Evolutionary conservation across 2,329 filamentous ascomycete species (phyloP).

Genomic region (Trichoderma hamatum): DNA sequence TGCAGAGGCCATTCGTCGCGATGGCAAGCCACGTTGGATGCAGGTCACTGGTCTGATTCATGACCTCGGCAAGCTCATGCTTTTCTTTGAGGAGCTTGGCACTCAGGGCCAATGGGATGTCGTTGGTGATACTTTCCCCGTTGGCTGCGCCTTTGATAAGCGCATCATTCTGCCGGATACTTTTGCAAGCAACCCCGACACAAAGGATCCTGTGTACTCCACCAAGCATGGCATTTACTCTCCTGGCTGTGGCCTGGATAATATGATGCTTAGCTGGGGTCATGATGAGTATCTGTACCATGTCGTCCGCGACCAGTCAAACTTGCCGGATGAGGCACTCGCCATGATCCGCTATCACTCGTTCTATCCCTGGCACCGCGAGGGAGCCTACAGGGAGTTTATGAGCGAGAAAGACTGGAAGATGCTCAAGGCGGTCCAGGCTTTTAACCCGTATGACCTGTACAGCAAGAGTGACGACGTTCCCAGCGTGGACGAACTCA

Average conservation of each 20-base stretch:
- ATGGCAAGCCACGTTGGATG: conserved; percentile 83
- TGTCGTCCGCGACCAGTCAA: conserved; percentile 80
- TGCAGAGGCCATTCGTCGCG: conserved; percentile 84
- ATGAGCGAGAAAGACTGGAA: conserved; percentile 81
- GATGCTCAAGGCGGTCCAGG: conserved; percentile 79
- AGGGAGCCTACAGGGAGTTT: conserved; percentile 77
- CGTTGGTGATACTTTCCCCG: conserved; percentile 82
- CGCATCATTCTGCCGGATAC: conserved; percentile 80
- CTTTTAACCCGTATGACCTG: conserved; percentile 89
- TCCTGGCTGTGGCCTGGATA: conserved; percentile 78
- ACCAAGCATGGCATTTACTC: conserved; percentile 80
- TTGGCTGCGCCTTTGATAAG: conserved; percentile 74
- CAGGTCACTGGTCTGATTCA: conserved; percentile 77
- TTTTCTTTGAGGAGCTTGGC: conserved; percentile 66
- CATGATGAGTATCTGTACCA: conserved; percentile 89
- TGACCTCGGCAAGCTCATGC: conserved; percentile 78
- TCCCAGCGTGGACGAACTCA: conserved; percentile 75
- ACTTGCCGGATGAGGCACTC: conserved; percentile 76
- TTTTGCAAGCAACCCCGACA: conserved; percentile 78
- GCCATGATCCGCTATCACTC: conserved; percentile 94
- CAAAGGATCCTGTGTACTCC: conserved; percentile 69
- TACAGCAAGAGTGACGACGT: conserved; percentile 90
- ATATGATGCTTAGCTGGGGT: conserved; percentile 88
- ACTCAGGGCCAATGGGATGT: conserved; percentile 93
- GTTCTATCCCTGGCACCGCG: conserved; percentile 89